Conservation (phyloP, 768 basidiomycete genomes). For the Boletus eberwhitei region DNA sequence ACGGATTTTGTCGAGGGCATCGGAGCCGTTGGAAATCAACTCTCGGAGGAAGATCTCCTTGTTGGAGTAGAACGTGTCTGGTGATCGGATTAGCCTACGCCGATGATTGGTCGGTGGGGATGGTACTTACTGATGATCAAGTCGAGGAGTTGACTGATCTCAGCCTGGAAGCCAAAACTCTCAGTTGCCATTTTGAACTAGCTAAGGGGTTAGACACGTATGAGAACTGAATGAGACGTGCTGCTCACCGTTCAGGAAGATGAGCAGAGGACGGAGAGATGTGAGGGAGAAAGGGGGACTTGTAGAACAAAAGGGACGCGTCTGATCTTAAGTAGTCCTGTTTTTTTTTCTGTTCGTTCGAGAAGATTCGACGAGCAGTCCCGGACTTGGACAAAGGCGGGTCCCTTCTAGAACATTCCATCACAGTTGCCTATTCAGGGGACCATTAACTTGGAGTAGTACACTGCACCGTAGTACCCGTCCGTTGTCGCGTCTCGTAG, state of each 20-base stretch:
- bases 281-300: slow-evolving; percentile 12
- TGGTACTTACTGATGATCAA: slow-evolving; percentile 87
- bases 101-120: not conserved
- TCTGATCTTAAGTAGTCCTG: slow-evolving; percentile 34
- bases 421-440: slow-evolving; percentile 26
- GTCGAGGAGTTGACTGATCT: slow-evolving; percentile 98
- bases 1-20: slow-evolving; percentile 99
- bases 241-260: slow-evolving; percentile 15
- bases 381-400: slow-evolving; percentile 1
- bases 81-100: slow-evolving; percentile 9
- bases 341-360: slow-evolving; percentile 32
- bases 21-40: slow-evolving; percentile 94
- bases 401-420: slow-evolving; percentile 37
- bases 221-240: not conserved
- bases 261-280: slow-evolving; percentile 5
- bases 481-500: slow-evolving; percentile 46
- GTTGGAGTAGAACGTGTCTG: slow-evolving; percentile 99
- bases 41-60: slow-evolving; percentile 99
- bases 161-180: slow-evolving; percentile 96
- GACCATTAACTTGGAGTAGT: not conserved
- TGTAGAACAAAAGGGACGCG: slow-evolving; percentile 14
- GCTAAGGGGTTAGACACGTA: slow-evolving; percentile 12
- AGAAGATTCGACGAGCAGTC: slow-evolving; percentile 40
- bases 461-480: slow-evolving; percentile 15
- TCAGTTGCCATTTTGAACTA: slow-evolving; percentile 63